These are phyloP conservation scores for Flaveria bidentis DNA, from an alignment of 129 eudicot species.

Conservation along the genomic window DNA sequence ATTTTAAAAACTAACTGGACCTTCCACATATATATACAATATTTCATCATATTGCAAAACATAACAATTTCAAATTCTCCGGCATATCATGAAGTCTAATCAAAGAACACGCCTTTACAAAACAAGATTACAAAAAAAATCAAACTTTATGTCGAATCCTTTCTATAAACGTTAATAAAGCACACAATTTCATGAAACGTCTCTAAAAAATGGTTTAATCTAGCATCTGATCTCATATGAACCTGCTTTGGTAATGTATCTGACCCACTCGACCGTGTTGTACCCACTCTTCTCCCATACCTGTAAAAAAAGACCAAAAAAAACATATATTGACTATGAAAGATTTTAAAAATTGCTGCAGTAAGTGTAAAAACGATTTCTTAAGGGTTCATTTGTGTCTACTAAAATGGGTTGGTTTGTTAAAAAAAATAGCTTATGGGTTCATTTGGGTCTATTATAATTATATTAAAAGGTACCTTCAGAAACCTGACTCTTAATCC, in stretches of 20 bases:
- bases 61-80: background rate
- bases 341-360: background rate
- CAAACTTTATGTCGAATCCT: constrained; percentile 25
- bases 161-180: constrained; percentile 25
- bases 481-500: constrained; percentile 98
- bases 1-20: too few species aligned
- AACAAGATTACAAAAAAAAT: constrained; percentile 12
- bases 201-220: constrained; percentile 5
- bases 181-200: constrained; percentile 20
- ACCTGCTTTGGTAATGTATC: constrained; percentile 94
- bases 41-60: background rate
- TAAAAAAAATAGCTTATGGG: too few species aligned
- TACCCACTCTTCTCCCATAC: constrained; percentile 99
- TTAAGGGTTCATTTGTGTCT: too few species aligned
- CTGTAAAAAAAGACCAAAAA: constrained; percentile 28
- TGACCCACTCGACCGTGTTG: constrained; percentile 98
- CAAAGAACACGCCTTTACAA: constrained; percentile 17
- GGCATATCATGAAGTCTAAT: background rate
- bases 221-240: constrained; percentile 78
- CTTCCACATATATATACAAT: background rate
- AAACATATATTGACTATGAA: background rate
- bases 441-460: too few species aligned
- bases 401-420: background rate
- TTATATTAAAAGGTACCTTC: constrained; percentile 53
- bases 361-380: background rate